A percentile compares a stretch with the other conserved stretches of the same genome.
phyloP scores from a whole-genome alignment of 495 filamentous ascomycete species.

The Penicillium samsonianum region DNA sequence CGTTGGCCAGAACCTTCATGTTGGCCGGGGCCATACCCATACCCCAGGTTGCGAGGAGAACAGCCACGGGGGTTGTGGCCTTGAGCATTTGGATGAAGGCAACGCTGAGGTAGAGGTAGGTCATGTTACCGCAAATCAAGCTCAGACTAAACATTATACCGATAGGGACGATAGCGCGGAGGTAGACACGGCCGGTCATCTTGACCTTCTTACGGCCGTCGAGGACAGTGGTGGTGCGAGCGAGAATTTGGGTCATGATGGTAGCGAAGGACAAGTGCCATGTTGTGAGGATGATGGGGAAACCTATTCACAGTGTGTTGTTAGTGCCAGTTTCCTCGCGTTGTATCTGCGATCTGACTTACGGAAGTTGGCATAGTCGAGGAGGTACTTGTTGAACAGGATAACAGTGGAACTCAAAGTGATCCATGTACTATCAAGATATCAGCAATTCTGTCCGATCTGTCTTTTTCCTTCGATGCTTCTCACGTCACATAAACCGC shows the following conservation, averaged over 20 bases:
- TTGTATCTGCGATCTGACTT: conserved; percentile 41
- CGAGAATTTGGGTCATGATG: conserved; percentile 85
- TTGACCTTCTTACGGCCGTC: conserved; percentile 89
- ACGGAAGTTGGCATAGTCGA: conserved; percentile 82
- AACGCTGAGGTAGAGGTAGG: conserved; percentile 89
- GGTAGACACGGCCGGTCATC: conserved; percentile 90
- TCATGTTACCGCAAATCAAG: conserved; percentile 91
- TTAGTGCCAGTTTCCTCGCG: conserved; percentile 1
- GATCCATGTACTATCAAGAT: conserved; percentile 76
- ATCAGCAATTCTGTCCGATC: conserved; percentile 21
- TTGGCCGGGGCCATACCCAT: conserved; percentile 77
- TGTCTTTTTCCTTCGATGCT: no score
- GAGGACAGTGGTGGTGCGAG: conserved; percentile 78
- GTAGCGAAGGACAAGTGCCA: conserved; percentile 91
- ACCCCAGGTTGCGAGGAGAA: conserved; percentile 80
- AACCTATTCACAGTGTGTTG: conserved; percentile 8
- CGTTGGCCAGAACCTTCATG: conserved; percentile 78
- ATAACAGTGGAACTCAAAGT: conserved; percentile 88
- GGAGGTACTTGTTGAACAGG: conserved; percentile 98
- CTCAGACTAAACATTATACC: conserved; percentile 90
- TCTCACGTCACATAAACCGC: conserved; percentile 87
- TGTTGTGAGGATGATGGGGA: conserved; percentile 76
- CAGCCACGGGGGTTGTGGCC: conserved; percentile 89
- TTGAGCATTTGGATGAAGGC: conserved; percentile 99
- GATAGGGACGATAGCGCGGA: conserved; percentile 90